Evolutionary conservation across 306 rosid genomes (phyloP).

Genomic region (Sicyos edulis): DNA sequence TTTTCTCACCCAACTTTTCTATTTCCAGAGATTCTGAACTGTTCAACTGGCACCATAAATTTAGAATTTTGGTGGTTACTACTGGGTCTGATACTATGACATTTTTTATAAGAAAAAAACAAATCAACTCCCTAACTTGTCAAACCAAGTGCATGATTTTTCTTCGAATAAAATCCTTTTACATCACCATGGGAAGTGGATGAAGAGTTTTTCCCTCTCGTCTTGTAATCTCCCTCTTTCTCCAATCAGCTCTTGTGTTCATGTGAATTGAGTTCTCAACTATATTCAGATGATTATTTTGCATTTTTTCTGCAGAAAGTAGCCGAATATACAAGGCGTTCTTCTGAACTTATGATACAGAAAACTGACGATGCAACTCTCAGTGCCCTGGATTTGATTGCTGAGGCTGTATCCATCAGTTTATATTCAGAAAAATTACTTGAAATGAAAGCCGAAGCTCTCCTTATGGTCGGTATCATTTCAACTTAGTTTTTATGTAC

Average conservation of each 20-base stretch:
- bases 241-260: background rate
- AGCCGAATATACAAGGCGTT: constrained; percentile 38
- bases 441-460: constrained; percentile 84
- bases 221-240: background rate
- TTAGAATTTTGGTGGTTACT: background rate
- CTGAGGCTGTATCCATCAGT: constrained; percentile 65
- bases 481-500: constrained; percentile 21
- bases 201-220: background rate
- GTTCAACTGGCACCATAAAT: background rate
- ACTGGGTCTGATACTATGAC: background rate
- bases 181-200: background rate
- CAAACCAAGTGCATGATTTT: background rate
- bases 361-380: constrained; percentile 58
- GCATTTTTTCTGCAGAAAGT: constrained; percentile 44
- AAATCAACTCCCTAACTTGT: background rate
- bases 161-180: background rate
- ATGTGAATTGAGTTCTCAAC: constrained; percentile 20
- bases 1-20: background rate
- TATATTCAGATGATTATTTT: constrained; percentile 10
- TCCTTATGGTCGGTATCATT: constrained; percentile 48
- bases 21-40: background rate
- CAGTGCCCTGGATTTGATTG: constrained; percentile 52
- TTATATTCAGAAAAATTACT: constrained; percentile 74
- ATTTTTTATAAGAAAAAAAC: no score
- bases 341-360: constrained; percentile 56